A percentile compares a stretch with the other conserved stretches of the same genome.
These are phyloP conservation scores for Vitis amurensis DNA, from an alignment of 164 flowering plant species.

Conservation along the genomic window DNA sequence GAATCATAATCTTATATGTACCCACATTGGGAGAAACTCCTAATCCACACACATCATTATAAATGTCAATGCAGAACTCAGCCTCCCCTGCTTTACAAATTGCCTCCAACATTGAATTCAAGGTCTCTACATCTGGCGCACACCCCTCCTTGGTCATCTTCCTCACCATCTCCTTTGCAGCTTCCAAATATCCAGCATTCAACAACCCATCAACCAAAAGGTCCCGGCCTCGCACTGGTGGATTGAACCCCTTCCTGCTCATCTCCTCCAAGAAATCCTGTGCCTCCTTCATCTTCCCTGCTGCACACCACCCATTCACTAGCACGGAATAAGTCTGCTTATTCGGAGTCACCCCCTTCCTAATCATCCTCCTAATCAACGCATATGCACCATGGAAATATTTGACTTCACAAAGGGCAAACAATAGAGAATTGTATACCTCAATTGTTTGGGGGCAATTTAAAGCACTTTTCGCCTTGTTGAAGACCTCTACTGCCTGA, in stretches of 20 bases:
- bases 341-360: conserved; percentile 70
- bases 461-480: conserved; percentile 37
- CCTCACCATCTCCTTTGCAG: conserved; percentile 78
- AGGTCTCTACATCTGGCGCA: conserved; percentile 70
- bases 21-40: conserved; percentile 66
- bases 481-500: conserved; percentile 80
- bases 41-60: conserved; percentile 47
- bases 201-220: conserved; percentile 81
- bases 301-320: conserved; percentile 88
- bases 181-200: conserved; percentile 81
- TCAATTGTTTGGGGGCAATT: conserved; percentile 54
- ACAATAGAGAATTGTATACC: conserved; percentile 71
- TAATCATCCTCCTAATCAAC: conserved; percentile 73
- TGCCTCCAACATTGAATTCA: conserved; percentile 66
- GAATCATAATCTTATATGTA: conserved; percentile 79
- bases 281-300: conserved; percentile 87
- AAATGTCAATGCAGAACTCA: conserved; percentile 66
- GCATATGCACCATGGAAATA: conserved; percentile 89
- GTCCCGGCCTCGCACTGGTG: conserved; percentile 90
- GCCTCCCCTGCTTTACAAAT: conserved; percentile 67
- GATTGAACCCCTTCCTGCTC: conserved; percentile 83
- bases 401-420: conserved; percentile 71
- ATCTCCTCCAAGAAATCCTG: conserved; percentile 85
- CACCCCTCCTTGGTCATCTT: conserved; percentile 81
- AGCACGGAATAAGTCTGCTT: conserved; percentile 66